Conservation (phyloP, 1,284 basidiomycete genomes). For the Schizophyllum commune region DNA sequence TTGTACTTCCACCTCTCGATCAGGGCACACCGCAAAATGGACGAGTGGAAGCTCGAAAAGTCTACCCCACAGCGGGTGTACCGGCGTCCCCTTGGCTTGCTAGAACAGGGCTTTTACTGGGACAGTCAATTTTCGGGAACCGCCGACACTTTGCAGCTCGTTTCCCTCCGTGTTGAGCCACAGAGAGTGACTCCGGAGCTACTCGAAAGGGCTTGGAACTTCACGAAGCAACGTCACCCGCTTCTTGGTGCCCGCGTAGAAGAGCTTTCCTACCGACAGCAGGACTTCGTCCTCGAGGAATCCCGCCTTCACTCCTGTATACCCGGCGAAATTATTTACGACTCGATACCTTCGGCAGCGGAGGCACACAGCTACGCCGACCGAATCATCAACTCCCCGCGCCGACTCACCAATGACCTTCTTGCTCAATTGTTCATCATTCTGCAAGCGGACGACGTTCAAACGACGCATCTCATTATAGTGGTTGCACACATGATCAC, state of each 20-base stretch:
- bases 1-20: background rate
- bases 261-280: slow-evolving; percentile 16
- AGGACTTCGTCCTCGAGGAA: slow-evolving; percentile 33
- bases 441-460: slow-evolving; percentile 22
- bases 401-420: slow-evolving; percentile 28
- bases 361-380: slow-evolving; percentile 20
- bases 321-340: slow-evolving; percentile 29
- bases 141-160: slow-evolving; percentile 33
- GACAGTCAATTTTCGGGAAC: slow-evolving; percentile 35
- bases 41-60: background rate
- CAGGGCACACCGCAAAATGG: background rate
- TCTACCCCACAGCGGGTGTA: slow-evolving; percentile 16
- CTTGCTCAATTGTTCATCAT: slow-evolving; percentile 32
- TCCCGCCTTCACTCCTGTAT: slow-evolving; percentile 19
- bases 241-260: slow-evolving; percentile 35
- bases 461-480: slow-evolving; percentile 33
- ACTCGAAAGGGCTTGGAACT: slow-evolving; percentile 31
- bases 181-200: slow-evolving; percentile 20
- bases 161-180: slow-evolving; percentile 15
- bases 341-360: slow-evolving; percentile 20
- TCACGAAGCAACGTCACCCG: slow-evolving; percentile 38
- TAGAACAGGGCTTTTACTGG: slow-evolving; percentile 38
- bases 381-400: slow-evolving; percentile 22
- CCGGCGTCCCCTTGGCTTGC: slow-evolving; percentile 31
- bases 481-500: slow-evolving; percentile 38